Base-by-base conservation (phyloP, 768 basidiomycete species). In the Boletus vermiculosoides region DNA sequence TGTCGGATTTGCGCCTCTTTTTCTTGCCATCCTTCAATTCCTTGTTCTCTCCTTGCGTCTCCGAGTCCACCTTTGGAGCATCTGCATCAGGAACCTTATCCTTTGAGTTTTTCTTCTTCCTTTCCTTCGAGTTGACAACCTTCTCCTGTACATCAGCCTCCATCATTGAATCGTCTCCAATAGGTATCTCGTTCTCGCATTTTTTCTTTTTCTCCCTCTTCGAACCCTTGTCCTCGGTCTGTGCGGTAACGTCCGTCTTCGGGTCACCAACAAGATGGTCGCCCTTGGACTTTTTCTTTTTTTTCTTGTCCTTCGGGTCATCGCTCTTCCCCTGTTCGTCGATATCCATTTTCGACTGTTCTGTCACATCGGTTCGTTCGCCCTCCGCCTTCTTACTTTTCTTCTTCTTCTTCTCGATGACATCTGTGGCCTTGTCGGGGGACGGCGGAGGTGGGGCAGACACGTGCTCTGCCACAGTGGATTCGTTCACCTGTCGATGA, bases 211-310 rank as follows among this genome's bases (percentile, higher is more conserved):
- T 41, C 50, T 50, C n/a, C 55, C 60, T 56, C 22, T 61, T 56
- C 20, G 45, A 16, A 37, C 55, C 46, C n/a, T 57, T 59, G 11
- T 47, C 56, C 30, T 56, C 42, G 3, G 20, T 34, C 23, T 33
- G 50, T 9, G 36, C 4, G 4, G 42, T 39, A 25, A 13, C 41
- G 11, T 58, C 55, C 39, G 22, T 50, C 30, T 55, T 42, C 13
- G 41, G 13, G 13, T 57, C 40, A 9, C 2, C 46, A 23, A 23
- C 8, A 33, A 51, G 30, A 45, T 30, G 15, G 15, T 63, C 46
- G 15, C 46, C 52, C 37, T 67, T 67, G n/a, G 47, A 48, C n/a
- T 56, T 61, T 46, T 63, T 62, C 52, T 64, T 61, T 28, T 54
- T 68, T 39, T 60, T 64, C 55, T 63, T 60, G 34, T 61, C 54